Evolutionary conservation across 2,329 filamentous ascomycete species (phyloP), one percentile per base, ranked within the genome.

Genomic region (Lecanicillium sp.): DNA sequence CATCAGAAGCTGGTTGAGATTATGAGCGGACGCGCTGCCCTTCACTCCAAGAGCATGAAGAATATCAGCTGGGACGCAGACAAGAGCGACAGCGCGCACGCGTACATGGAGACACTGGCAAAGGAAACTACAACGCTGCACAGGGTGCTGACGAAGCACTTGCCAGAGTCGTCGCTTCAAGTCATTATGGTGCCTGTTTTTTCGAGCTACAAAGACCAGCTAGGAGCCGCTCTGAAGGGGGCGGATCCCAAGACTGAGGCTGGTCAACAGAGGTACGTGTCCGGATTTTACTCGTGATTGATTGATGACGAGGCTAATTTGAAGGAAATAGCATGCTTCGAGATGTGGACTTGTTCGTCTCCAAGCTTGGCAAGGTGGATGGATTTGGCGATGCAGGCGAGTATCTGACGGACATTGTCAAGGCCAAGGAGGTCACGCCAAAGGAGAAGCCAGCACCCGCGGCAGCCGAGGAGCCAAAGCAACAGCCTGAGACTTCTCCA

Each of bases 1-100:
- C 87, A 92, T 56, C 87, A 94, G 53, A 95, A 95, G 57, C 68
- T 95, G 1, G 84, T 94, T 14, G 87, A 94, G 47, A 95, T 95
- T 37, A 94, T 95, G 84, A 83, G 80, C 40, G 78, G 78, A 2
- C 78, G 88, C 5, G 85, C 86, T 2, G 67, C 75, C 4, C 66
- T 80, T 6, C 87, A 90, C 52, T 80, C 86, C 29, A 82, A 80
- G 53, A 75, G 78, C 17, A 80, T 95, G 67, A 81, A 75, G 54
- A 74, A 76, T 35, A 75, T 89, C 30, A 70, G 85, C 46, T 95
- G 87, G 83, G 81, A 90, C 47, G 55, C 59, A 32, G 54, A 64
- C 11, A 60, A 65, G 33, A 52, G 53, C 7, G 52, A 47, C 5
- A 39, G 49, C 4, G 68, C 73, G 6, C 85, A 81, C 49, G 57